These are phyloP conservation scores for Candida jianshihensis DNA, from an alignment of 805 yeast genomes.

Conservation along the genomic window DNA sequence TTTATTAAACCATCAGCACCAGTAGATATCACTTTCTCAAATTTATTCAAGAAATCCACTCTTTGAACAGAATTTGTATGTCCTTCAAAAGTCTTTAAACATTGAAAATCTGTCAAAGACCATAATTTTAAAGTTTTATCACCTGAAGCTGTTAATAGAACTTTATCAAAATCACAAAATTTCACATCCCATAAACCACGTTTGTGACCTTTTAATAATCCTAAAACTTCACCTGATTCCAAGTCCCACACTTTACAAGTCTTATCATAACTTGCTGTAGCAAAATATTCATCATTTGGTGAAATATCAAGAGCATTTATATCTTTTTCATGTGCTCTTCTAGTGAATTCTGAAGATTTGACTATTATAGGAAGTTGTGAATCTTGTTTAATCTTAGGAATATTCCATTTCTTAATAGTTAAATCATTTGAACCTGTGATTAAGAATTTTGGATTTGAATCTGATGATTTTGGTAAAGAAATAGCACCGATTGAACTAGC, in stretches of 20 bases:
- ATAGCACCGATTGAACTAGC: slow-evolving; percentile 82
- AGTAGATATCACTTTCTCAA: slow-evolving; percentile 58
- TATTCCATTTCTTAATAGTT: slow-evolving; percentile 79
- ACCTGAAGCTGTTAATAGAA: slow-evolving; percentile 80
- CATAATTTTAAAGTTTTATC: slow-evolving; percentile 87
- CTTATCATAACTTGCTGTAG: slow-evolving; percentile 92
- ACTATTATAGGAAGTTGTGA: slow-evolving; percentile 28
- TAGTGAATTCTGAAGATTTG: slow-evolving; percentile 72
- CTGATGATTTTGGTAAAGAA: slow-evolving; percentile 43
- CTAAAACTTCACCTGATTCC: slow-evolving; percentile 80
- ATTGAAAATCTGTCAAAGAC: slow-evolving; percentile 73
- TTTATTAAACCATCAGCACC: slow-evolving; percentile 96
- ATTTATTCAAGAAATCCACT: slow-evolving; percentile 59
- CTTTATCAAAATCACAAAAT: slow-evolving; percentile 74
- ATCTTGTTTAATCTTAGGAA: slow-evolving; percentile 58
- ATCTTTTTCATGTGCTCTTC: slow-evolving; percentile 96
- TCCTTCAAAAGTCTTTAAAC: slow-evolving; percentile 83
- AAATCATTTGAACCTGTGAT: slow-evolving; percentile 90
- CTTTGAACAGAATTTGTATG: slow-evolving; percentile 90
- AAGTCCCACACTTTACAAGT: slow-evolving; percentile 85
- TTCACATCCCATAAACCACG: slow-evolving; percentile 92
- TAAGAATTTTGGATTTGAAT: slow-evolving; percentile 50
- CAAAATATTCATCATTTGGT: slow-evolving; percentile 84
- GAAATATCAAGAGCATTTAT: slow-evolving; percentile 84
- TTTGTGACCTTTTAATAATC: slow-evolving; percentile 81